Evolutionary conservation across 352 stramenopile species (phyloP).

Genomic region (Phytophthora sp.): DNA sequence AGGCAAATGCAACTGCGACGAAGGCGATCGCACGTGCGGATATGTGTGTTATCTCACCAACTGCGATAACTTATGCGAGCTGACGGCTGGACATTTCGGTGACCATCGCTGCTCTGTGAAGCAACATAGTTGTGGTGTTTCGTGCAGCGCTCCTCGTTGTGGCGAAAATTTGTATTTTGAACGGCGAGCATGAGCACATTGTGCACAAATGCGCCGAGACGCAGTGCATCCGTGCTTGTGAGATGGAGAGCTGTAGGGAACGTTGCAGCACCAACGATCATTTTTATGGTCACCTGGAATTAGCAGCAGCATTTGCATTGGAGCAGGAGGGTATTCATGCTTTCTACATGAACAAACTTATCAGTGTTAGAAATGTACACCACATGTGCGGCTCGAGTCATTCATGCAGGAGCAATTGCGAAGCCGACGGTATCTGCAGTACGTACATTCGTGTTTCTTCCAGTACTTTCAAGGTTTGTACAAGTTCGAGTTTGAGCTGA

Average conservation of each 20-base stretch:
- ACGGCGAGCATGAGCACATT: not conserved
- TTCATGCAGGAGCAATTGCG: conserved; percentile 32
- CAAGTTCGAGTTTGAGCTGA: conserved; percentile 47
- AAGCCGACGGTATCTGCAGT: conserved; percentile 44
- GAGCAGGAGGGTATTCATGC: too few species aligned
- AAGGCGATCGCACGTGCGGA: not conserved
- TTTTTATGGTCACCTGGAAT: too few species aligned
- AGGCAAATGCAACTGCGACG: not conserved
- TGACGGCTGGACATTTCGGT: not conserved
- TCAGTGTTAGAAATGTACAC: not conserved
- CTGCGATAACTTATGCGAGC: not conserved
- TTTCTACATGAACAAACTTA: too few species aligned
- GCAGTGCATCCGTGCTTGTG: not conserved
- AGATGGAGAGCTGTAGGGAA: too few species aligned
- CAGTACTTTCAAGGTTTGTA: conserved; percentile 36
- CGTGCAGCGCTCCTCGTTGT: not conserved
- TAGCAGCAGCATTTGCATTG: too few species aligned
- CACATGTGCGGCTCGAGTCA: conserved; percentile 38
- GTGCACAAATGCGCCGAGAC: not conserved
- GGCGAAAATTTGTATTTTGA: not conserved
- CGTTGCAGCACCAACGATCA: too few species aligned
- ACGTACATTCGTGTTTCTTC: conserved; percentile 41
- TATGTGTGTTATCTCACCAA: not conserved
- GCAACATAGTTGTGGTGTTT: not conserved
- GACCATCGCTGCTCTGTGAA: not conserved